Percentiles rank a stretch among this genome's conserved stretches.
These are phyloP conservation scores for Boletus rufocinnamomeus DNA, from an alignment of 768 basidiomycete species.

Conservation along the genomic window DNA sequence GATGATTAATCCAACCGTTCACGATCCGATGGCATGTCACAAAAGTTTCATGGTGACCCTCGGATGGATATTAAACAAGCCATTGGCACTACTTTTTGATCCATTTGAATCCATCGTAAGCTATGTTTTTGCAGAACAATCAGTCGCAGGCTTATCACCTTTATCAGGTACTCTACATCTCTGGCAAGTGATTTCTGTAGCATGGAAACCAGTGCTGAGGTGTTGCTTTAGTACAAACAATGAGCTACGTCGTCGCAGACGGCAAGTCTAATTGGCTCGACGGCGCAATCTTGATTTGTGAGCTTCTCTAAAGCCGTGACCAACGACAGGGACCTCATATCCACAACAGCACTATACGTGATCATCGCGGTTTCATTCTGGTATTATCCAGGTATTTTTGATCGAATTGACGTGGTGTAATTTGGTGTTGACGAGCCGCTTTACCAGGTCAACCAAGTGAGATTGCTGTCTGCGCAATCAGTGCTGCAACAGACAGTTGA, in stretches of 20 bases:
- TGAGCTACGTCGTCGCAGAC: conserved; percentile 80
- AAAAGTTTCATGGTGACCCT: conserved; percentile 69
- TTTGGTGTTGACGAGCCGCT: conserved; percentile 2
- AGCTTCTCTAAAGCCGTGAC: conserved; percentile 22
- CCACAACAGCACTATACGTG: conserved; percentile 56
- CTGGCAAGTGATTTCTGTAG: conserved; percentile 40
- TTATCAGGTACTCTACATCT: conserved; percentile 38
- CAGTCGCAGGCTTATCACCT: conserved; percentile 11
- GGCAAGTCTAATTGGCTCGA: conserved; percentile 87
- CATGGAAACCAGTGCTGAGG: conserved; percentile 24
- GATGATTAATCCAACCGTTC: neutral
- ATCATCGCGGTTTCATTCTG: conserved; percentile 73
- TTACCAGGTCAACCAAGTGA: conserved; percentile 29
- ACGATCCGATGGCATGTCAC: conserved; percentile 8
- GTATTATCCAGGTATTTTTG: conserved; percentile 48
- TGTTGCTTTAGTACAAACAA: conserved; percentile 63
- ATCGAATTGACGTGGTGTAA: neutral
- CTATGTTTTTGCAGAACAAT: neutral
- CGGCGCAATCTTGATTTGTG: conserved; percentile 71
- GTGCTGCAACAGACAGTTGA: conserved; percentile 4
- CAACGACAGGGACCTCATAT: conserved; percentile 3
- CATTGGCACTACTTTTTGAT: conserved; percentile 81
- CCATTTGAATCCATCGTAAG: conserved; percentile 80
- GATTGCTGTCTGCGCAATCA: conserved; percentile 17
- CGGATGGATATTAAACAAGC: conserved; percentile 82